Evolutionary conservation across 1,139 yeast species (phyloP).

Genomic region (Tardiomyces digboiensis): DNA sequence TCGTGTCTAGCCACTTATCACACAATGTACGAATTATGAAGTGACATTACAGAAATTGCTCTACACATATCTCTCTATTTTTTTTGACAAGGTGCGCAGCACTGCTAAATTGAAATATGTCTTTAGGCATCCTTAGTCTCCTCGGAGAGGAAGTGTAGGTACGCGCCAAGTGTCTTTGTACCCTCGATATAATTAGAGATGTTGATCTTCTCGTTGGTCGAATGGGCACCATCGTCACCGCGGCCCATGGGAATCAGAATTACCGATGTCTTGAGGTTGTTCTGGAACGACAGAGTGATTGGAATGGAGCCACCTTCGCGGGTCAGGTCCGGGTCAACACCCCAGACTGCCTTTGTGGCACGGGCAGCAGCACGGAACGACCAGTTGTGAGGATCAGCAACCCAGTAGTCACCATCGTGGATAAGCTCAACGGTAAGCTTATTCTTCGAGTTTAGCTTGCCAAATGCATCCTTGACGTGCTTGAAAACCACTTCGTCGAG

Average conservation of each 20-base stretch:
- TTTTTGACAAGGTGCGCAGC: too few species aligned
- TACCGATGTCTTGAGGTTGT: constrained; percentile 75
- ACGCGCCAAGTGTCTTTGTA: constrained; percentile 87
- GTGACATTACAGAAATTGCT: too few species aligned
- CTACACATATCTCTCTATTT: too few species aligned
- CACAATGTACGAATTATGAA: too few species aligned
- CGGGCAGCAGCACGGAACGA: constrained; percentile 89
- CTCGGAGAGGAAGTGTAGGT: constrained; percentile 73
- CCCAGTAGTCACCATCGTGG: constrained; percentile 97
- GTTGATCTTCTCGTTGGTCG: constrained; percentile 91
- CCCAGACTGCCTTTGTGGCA: constrained; percentile 94
- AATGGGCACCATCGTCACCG: constrained; percentile 99
- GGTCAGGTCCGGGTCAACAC: constrained; percentile 90
- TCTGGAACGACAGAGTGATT: constrained; percentile 85
- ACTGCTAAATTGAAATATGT: too few species aligned
- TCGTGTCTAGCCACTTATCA: too few species aligned
- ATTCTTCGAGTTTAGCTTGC: constrained; percentile 67
- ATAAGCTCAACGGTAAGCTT: constrained; percentile 60
- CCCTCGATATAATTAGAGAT: constrained; percentile 88
- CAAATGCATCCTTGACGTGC: constrained; percentile 58
- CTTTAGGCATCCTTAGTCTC: constrained; percentile 24
- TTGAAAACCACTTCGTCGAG: constrained; percentile 69
- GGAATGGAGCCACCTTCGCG: constrained; percentile 99
- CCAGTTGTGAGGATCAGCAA: constrained; percentile 86
- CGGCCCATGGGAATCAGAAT: constrained; percentile 93